Evolutionary conservation across 352 stramenopile species (phyloP).

Genomic region (Lagenidium sp.): DNA sequence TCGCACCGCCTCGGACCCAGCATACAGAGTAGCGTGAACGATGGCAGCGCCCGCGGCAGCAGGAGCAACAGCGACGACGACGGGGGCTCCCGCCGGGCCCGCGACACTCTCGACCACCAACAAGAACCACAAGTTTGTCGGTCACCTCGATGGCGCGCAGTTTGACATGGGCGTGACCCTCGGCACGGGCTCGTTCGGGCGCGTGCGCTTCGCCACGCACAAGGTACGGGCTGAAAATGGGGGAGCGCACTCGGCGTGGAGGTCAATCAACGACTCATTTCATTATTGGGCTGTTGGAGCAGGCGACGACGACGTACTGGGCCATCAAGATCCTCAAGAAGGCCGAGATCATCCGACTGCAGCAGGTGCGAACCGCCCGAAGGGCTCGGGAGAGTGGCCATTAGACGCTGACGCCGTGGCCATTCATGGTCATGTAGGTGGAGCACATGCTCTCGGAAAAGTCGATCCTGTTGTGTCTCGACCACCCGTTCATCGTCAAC

Average conservation of each 20-base stretch:
- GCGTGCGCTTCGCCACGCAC: slow-evolving; percentile 95
- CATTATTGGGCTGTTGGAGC: not conserved
- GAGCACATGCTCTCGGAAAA: slow-evolving; percentile 98
- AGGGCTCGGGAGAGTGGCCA: too few species aligned
- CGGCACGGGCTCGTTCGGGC: slow-evolving; percentile 95
- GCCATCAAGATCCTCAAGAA: slow-evolving; percentile 99
- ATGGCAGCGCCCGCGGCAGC: not conserved
- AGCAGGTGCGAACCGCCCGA: slow-evolving; percentile 75
- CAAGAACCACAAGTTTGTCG: slow-evolving; percentile 24
- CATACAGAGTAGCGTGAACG: slow-evolving; percentile 1
- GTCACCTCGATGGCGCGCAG: slow-evolving; percentile 66
- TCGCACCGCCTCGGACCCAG: not conserved
- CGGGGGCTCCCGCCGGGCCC: slow-evolving; percentile 10
- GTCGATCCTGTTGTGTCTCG: slow-evolving; percentile 88
- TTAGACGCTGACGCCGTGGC: too few species aligned
- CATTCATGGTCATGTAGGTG: slow-evolving; percentile 38
- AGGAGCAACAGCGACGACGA: not conserved
- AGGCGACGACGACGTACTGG: slow-evolving; percentile 88
- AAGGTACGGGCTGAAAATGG: too few species aligned
- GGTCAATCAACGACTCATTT: too few species aligned
- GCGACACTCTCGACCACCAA: slow-evolving; percentile 18
- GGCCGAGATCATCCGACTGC: slow-evolving; percentile 91
- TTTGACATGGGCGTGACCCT: slow-evolving; percentile 95
- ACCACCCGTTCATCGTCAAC: slow-evolving; percentile 97
- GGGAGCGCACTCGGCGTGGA: too few species aligned